Conservation (phyloP, 129 eudicot species). For the Silybum marianum region DNA sequence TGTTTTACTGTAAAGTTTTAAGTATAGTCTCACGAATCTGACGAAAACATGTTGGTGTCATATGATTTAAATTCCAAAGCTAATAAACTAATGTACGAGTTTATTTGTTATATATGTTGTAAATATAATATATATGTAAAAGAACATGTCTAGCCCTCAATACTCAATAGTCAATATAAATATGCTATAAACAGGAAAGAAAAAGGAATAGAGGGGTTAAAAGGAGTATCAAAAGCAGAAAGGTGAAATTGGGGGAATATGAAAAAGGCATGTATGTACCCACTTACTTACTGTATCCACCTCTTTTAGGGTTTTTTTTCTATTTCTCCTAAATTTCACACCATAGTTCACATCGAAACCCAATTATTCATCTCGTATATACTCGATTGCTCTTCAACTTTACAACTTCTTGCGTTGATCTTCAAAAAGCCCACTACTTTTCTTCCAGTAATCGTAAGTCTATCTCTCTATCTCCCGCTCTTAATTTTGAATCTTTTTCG, state of each 20-base stretch:
- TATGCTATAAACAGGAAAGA: slow-evolving; percentile 23
- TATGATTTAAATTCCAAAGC: too few relatives aligned
- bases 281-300: slow-evolving; percentile 20
- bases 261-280: slow-evolving; percentile 14
- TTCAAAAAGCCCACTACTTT: slow-evolving; percentile 5
- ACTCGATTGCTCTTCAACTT: slow-evolving; percentile 20
- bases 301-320: slow-evolving; percentile 26
- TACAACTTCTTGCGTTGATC: slow-evolving; percentile 5
- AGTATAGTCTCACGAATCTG: too few relatives aligned
- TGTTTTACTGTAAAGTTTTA: too few relatives aligned
- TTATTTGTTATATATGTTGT: too few relatives aligned
- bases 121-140: too few relatives aligned
- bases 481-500: slow-evolving; percentile 24
- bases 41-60: too few relatives aligned
- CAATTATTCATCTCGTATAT: slow-evolving; percentile 16
- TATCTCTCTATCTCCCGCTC: background rate
- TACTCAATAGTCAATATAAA: background rate
- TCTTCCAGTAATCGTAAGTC: slow-evolving; percentile 20
- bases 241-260: slow-evolving; percentile 17
- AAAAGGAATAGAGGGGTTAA: slow-evolving; percentile 8
- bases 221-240: slow-evolving; percentile 31
- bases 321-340: slow-evolving; percentile 15
- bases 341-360: slow-evolving; percentile 7
- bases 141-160: background rate
- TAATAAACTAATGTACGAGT: too few relatives aligned